Conservation (phyloP, 1,139 yeast genomes). For the Candida sanyaensis region DNA sequence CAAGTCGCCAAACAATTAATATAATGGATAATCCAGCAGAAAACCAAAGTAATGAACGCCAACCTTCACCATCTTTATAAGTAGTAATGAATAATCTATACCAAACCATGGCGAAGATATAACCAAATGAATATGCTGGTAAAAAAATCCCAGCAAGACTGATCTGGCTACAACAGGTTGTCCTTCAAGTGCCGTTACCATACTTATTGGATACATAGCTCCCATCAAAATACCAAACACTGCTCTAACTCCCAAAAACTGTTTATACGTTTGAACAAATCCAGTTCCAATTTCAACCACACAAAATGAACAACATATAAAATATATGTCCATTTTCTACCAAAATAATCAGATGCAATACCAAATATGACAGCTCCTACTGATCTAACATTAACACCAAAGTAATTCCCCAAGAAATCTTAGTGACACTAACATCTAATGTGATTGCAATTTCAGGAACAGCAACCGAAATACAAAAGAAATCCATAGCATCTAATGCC, state of each 20-base stretch:
- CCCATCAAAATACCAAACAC: constrained; percentile 45
- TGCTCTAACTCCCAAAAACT: constrained; percentile 64
- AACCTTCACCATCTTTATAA: constrained; percentile 47
- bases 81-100: constrained; percentile 60
- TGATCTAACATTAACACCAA: constrained; percentile 76
- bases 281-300: constrained; percentile 72
- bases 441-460: constrained; percentile 56
- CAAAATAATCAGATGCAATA: constrained; percentile 63
- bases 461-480: constrained; percentile 67
- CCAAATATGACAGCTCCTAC: constrained; percentile 83
- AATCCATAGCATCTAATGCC: constrained; percentile 83
- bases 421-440: constrained; percentile 49
- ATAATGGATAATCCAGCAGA: constrained; percentile 57
- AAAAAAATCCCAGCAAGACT: constrained; percentile 39
- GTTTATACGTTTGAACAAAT: constrained; percentile 61
- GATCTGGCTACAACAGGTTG: constrained; percentile 38
- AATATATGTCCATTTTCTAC: constrained; percentile 72
- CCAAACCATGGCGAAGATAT: constrained; percentile 37
- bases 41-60: constrained; percentile 85
- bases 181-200: constrained; percentile 38
- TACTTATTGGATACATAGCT: constrained; percentile 32
- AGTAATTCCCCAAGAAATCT: constrained; percentile 80
- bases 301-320: constrained; percentile 53
- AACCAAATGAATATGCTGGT: constrained; percentile 43
- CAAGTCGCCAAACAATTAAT: constrained; percentile 33